Evolutionary conservation across 768 basidiomycete species (phyloP).

Genomic region (Dentipellis sp.): DNA sequence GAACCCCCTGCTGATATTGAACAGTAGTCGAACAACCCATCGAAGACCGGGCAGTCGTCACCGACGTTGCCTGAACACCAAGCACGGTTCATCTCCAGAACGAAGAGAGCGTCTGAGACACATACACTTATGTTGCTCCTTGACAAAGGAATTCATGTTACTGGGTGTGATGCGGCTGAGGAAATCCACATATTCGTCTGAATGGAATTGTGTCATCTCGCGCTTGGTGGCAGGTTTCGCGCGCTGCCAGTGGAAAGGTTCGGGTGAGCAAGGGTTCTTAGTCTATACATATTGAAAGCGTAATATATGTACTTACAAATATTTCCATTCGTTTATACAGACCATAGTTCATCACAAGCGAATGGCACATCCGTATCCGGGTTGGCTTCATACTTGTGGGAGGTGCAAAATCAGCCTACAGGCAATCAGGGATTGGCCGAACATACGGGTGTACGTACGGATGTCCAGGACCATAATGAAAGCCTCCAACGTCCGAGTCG

Average conservation of each 20-base stretch:
- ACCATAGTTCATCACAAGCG: slow-evolving; percentile 98
- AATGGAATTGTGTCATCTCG: slow-evolving; percentile 99
- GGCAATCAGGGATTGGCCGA: background rate
- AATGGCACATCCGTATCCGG: slow-evolving; percentile 98
- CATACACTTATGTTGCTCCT: slow-evolving; percentile 94
- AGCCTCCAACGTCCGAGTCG: slow-evolving; percentile 98
- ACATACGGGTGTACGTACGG: slow-evolving; percentile 41
- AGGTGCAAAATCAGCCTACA: slow-evolving; percentile 12
- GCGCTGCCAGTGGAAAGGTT: slow-evolving; percentile 40
- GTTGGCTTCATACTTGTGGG: slow-evolving; percentile 86
- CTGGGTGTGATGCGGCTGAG: slow-evolving; percentile 87
- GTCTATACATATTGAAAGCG: background rate
- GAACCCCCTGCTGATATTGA: slow-evolving; percentile 99
- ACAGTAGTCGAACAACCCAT: slow-evolving; percentile 97
- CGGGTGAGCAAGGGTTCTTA: background rate
- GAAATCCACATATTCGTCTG: slow-evolving; percentile 99
- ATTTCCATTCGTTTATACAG: slow-evolving; percentile 99
- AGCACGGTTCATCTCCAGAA: background rate
- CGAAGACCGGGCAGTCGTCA: slow-evolving; percentile 98
- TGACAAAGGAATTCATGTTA: slow-evolving; percentile 89
- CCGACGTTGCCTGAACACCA: slow-evolving; percentile 78
- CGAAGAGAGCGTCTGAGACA: slow-evolving; percentile 3
- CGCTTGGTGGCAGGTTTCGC: slow-evolving; percentile 99
- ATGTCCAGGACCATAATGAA: slow-evolving; percentile 98
- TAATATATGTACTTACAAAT: slow-evolving; percentile 57